Conservation (phyloP, 306 rosid species). For the Sicyos edulis region DNA sequence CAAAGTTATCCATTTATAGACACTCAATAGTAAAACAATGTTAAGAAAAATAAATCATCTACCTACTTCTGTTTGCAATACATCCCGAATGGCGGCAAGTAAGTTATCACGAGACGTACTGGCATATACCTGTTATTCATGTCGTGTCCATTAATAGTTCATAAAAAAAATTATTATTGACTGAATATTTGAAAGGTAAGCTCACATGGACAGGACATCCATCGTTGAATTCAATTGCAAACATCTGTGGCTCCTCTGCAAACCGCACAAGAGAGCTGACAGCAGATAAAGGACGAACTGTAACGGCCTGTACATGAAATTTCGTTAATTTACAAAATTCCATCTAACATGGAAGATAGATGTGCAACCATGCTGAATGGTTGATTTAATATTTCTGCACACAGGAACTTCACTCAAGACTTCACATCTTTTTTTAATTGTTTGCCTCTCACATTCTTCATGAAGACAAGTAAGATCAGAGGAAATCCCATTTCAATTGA, state of each 20-base stretch:
- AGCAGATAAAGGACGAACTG: conserved; percentile 91
- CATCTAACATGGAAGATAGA: conserved; percentile 20
- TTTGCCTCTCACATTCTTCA: background rate
- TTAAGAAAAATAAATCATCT: conserved; percentile 43
- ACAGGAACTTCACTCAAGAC: conserved; percentile 4
- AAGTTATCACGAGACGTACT: conserved; percentile 97
- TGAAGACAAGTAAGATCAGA: background rate
- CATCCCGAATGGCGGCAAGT: conserved; percentile 91
- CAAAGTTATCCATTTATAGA: background rate
- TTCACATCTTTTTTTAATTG: background rate
- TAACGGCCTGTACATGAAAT: conserved; percentile 93
- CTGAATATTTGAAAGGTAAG: conserved; percentile 22
- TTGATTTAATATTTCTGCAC: background rate
- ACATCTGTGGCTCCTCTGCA: conserved; percentile 99
- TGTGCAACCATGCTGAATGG: conserved; percentile 1
- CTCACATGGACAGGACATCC: conserved; percentile 98
- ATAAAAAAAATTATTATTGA: conserved; percentile 25
- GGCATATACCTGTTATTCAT: conserved; percentile 76
- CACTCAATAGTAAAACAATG: conserved; percentile 23
- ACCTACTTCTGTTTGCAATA: conserved; percentile 96
- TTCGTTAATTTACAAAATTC: conserved; percentile 50
- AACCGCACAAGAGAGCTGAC: conserved; percentile 89
- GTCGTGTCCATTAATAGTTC: conserved; percentile 34
- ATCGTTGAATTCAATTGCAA: conserved; percentile 93
- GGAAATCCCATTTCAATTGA: background rate